phyloP scores from a whole-genome alignment of 148 eudicot genomes.

The Diospyros kaki region DNA sequence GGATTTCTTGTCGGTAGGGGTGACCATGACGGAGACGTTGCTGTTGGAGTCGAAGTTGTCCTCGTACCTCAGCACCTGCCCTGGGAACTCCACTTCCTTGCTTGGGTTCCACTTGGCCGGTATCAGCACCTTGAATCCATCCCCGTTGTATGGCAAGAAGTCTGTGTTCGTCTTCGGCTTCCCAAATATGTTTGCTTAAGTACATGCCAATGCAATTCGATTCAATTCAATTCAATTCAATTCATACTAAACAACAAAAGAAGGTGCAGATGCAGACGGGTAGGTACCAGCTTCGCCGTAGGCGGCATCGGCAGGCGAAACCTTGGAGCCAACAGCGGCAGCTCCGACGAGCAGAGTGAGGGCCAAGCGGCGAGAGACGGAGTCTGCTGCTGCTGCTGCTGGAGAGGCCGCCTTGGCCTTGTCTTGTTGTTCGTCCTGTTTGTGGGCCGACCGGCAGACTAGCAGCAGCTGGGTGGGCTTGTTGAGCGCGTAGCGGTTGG shows the following conservation, averaged over 20 bases:
- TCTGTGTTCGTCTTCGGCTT: slow-evolving; percentile 90
- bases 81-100: slow-evolving; percentile 88
- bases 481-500: slow-evolving; percentile 25
- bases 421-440: slow-evolving; percentile 35
- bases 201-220: background rate
- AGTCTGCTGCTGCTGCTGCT: background rate
- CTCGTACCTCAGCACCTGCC: slow-evolving; percentile 80
- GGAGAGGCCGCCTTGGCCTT: slow-evolving; percentile 14
- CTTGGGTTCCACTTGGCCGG: slow-evolving; percentile 99
- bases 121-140: slow-evolving; percentile 65
- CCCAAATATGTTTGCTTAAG: slow-evolving; percentile 91
- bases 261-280: too few species aligned
- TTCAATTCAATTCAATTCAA: too few species aligned
- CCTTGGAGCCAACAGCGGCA: slow-evolving; percentile 86
- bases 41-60: slow-evolving; percentile 93
- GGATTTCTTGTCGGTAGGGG: slow-evolving; percentile 83
- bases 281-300: slow-evolving; percentile 91
- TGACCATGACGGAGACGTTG: slow-evolving; percentile 57
- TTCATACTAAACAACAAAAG: too few species aligned
- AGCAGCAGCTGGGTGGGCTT: slow-evolving; percentile 42
- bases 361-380: slow-evolving; percentile 69
- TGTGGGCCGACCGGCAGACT: slow-evolving; percentile 63
- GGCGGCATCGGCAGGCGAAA: slow-evolving; percentile 92
- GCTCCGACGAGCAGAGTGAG: slow-evolving; percentile 81
- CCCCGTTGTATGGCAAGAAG: slow-evolving; percentile 53